phyloP scores from a whole-genome alignment of 768 basidiomycete genomes.

The Albatrellus ellisii region DNA sequence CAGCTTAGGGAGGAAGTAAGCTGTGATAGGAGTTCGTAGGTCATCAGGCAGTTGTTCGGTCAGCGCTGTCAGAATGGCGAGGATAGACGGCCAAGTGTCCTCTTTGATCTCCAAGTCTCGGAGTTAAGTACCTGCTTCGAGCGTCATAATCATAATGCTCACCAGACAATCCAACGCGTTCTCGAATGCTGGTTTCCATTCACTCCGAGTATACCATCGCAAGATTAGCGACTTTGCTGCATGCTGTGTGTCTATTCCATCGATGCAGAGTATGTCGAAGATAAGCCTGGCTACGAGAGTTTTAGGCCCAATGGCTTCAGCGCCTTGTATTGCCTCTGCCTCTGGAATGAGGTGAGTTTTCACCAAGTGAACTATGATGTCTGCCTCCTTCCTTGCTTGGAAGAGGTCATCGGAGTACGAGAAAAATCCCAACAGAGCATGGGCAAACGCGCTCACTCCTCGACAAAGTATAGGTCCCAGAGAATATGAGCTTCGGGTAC shows the following conservation, averaged over 20 bases:
- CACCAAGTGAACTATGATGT: conserved; percentile 24
- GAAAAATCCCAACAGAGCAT: conserved; percentile 21
- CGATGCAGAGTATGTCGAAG: conserved; percentile 25
- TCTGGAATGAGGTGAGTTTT: conserved; percentile 37
- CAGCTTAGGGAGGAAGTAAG: conserved; percentile 30
- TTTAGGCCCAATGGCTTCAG: conserved; percentile 23
- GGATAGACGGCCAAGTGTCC: conserved; percentile 29
- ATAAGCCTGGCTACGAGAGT: conserved; percentile 28
- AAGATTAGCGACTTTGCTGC: conserved; percentile 13
- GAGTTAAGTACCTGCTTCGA: neutral
- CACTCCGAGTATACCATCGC: conserved; percentile 20
- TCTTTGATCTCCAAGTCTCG: conserved; percentile 22
- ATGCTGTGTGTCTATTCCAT: conserved; percentile 7
- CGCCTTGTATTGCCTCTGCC: conserved; percentile 25
- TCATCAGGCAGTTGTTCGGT: conserved; percentile 34
- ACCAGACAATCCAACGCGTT: conserved; percentile 5
- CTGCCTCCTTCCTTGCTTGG: conserved; percentile 16
- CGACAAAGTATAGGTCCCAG: neutral
- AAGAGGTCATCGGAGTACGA: conserved; percentile 12
- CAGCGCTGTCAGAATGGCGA: conserved; percentile 29
- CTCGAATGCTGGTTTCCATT: conserved; percentile 11
- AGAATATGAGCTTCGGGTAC: neutral
- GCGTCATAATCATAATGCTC: neutral
- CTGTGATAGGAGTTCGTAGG: conserved; percentile 27
- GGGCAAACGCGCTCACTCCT: conserved; percentile 28